Conservation (phyloP, 2,329 filamentous ascomycete genomes). For the Talaromyces sp. region DNA sequence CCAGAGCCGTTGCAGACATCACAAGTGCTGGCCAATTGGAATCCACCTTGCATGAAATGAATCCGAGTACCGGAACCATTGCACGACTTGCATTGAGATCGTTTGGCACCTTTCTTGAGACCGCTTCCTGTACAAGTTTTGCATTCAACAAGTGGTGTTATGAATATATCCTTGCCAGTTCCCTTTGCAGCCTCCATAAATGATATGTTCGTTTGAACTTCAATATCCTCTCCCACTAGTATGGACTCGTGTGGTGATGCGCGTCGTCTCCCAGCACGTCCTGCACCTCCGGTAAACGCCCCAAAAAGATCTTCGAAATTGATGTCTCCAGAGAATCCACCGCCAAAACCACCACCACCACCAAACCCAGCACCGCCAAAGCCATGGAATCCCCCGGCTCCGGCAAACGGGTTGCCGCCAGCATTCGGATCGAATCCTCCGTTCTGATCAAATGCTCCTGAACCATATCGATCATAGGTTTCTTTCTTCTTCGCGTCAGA, state of each 20-base stretch:
- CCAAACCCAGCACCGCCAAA: conserved; percentile 52
- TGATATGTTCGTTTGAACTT: conserved; percentile 85
- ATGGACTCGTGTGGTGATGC: conserved; percentile 65
- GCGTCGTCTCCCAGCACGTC: conserved; percentile 54
- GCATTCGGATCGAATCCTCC: conserved; percentile 75
- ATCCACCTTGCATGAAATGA: conserved; percentile 85
- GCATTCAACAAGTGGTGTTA: conserved; percentile 77
- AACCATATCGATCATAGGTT: conserved; percentile 85
- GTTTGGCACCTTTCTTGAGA: conserved; percentile 73
- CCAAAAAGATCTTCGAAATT: conserved; percentile 96
- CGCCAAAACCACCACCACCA: conserved; percentile 36
- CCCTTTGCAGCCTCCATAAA: conserved; percentile 97
- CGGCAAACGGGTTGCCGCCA: conserved; percentile 52
- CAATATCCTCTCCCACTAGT: conserved; percentile 91
- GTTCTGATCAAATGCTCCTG: conserved; percentile 65
- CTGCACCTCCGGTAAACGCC: conserved; percentile 66
- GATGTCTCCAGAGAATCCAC: conserved; percentile 76
- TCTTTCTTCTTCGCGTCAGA: conserved; percentile 91
- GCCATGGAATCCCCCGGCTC: conserved; percentile 59
- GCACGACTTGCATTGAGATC: conserved; percentile 71
- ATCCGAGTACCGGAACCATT: conserved; percentile 82
- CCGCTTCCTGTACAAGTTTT: conserved; percentile 79
- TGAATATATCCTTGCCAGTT: conserved; percentile 77
- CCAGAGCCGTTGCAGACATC: conserved; percentile 75
- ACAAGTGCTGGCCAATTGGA: conserved; percentile 94